These are phyloP conservation scores for Beauveria sp. DNA, from an alignment of 2,329 filamentous ascomycete species.

Conservation along the genomic window DNA sequence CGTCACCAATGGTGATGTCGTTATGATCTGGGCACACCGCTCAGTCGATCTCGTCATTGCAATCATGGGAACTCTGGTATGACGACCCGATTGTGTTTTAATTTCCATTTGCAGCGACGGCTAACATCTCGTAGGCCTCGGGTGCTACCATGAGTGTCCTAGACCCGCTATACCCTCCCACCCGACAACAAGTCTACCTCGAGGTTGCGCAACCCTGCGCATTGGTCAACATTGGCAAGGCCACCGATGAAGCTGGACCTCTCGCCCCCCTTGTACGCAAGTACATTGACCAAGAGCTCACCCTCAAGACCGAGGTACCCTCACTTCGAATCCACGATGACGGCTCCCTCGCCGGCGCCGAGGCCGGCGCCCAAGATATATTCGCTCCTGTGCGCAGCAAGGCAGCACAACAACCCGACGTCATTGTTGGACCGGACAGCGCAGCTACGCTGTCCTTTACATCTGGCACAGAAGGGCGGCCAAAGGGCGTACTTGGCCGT, in stretches of 20 bases:
- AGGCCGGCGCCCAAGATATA: constrained; percentile 34
- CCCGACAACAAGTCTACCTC: constrained; percentile 48
- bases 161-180: no score
- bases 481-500: constrained; percentile 79
- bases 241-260: constrained; percentile 51
- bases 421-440: constrained; percentile 80
- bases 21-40: constrained; percentile 86
- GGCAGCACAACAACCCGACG: constrained; percentile 54
- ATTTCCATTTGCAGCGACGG: no score
- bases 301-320: constrained; percentile 67
- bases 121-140: background rate
- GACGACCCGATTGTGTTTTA: background rate
- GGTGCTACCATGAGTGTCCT: no score
- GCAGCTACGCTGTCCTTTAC: constrained; percentile 70
- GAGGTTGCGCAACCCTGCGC: constrained; percentile 69
- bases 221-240: constrained; percentile 60
- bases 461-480: constrained; percentile 66
- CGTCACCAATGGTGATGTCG: constrained; percentile 72
- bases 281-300: constrained; percentile 66
- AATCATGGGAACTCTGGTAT: constrained; percentile 63
- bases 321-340: constrained; percentile 63
- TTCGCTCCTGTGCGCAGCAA: no score
- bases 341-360: constrained; percentile 64
- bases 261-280: constrained; percentile 38
- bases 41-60: constrained; percentile 60